phyloP scores from a whole-genome alignment of 495 filamentous ascomycete genomes.

The Cladorrhinum samala region DNA sequence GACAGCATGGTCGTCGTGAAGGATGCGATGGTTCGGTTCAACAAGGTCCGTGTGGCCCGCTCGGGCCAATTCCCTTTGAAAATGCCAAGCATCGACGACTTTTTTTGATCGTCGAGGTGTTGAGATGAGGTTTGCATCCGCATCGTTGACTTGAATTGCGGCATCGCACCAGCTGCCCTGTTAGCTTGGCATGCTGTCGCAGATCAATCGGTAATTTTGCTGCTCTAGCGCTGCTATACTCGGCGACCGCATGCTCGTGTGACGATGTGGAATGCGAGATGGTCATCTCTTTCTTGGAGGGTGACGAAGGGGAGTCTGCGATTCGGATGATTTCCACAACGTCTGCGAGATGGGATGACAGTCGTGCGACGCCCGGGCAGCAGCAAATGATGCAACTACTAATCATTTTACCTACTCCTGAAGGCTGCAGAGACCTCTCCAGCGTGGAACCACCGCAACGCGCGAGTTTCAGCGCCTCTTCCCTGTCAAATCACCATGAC shows the following conservation, averaged over 20 bases:
- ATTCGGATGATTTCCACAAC: background rate
- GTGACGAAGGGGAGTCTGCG: no score
- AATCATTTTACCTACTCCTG: background rate
- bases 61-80: background rate
- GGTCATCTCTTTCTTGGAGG: no score
- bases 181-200: background rate
- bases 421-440: background rate
- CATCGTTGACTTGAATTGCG: background rate
- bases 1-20: no score
- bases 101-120: no score
- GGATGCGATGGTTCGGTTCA: no score
- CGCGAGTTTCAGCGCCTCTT: background rate
- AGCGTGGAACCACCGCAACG: background rate
- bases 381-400: background rate
- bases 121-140: background rate
- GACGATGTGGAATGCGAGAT: no score
- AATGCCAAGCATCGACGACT: background rate
- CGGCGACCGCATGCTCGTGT: no score
- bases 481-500: background rate
- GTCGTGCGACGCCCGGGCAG: background rate
- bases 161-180: background rate
- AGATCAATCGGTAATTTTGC: slow-evolving; percentile 14
- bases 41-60: background rate
- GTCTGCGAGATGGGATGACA: background rate
- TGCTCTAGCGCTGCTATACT: background rate